Conservation (phyloP, 192 early-diverging fungal species). For the Coemansia sp. region DNA sequence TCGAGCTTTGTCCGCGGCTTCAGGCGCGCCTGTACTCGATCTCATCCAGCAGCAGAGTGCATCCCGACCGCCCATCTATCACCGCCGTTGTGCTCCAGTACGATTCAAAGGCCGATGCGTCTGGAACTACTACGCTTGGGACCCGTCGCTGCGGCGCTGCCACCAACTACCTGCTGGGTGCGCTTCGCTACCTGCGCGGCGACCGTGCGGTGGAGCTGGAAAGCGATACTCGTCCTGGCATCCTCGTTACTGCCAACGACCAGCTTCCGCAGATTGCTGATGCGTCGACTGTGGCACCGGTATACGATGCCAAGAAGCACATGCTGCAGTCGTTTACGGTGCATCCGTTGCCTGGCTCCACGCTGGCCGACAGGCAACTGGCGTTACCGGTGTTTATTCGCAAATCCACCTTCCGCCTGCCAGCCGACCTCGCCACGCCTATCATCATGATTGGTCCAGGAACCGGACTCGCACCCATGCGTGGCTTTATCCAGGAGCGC, state of each 20-base stretch:
- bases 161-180: constrained; percentile 83
- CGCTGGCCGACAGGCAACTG: constrained; percentile 11
- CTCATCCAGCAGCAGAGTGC: constrained; percentile 82
- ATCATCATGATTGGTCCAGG: constrained; percentile 99
- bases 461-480: constrained; percentile 98
- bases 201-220: constrained; percentile 24
- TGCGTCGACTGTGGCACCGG: constrained; percentile 20
- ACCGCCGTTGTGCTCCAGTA: constrained; percentile 92
- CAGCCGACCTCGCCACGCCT: constrained; percentile 74
- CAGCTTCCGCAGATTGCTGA: constrained; percentile 15
- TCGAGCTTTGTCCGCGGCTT: constrained; percentile 81
- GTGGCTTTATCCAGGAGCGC: constrained; percentile 93
- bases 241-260: constrained; percentile 13
- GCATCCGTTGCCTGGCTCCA: constrained; percentile 19
- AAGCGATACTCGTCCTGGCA: constrained; percentile 11
- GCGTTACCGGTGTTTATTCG: constrained; percentile 82
- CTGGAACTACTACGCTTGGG: constrained; percentile 27
- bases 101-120: constrained; percentile 28
- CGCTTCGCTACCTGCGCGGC: constrained; percentile 57
- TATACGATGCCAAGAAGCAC: constrained; percentile 23
- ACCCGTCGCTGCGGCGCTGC: constrained; percentile 75
- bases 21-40: constrained; percentile 96
- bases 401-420: constrained; percentile 87
- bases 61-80: constrained; percentile 74
- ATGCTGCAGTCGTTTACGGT: constrained; percentile 39